These are phyloP conservation scores for Petrea volubilis DNA, from an alignment of 257 asterid genomes.

Conservation along the genomic window DNA sequence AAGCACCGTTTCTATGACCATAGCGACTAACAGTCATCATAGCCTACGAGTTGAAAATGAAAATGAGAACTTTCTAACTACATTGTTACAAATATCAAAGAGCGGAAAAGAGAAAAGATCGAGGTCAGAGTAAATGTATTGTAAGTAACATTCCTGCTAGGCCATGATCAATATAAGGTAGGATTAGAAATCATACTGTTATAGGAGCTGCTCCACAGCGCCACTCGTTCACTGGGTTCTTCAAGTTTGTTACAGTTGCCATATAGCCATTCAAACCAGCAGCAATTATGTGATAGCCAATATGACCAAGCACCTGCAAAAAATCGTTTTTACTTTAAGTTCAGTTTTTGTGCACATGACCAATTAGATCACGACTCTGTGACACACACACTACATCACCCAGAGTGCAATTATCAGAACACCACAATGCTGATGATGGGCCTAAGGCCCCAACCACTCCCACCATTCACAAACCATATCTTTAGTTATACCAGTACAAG, in stretches of 20 bases:
- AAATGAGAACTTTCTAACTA: background rate
- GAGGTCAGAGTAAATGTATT: background rate
- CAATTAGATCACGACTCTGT: no score
- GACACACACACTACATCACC: no score
- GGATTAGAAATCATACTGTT: conserved; percentile 50
- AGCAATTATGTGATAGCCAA: conserved; percentile 82
- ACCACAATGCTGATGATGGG: no score
- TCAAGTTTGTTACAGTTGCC: conserved; percentile 88
- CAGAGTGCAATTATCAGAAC: no score
- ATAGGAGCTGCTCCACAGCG: conserved; percentile 97
- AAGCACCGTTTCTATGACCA: conserved; percentile 76
- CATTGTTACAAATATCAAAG: background rate
- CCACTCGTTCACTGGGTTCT: conserved; percentile 93
- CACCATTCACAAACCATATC: no score
- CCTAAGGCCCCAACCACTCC: background rate
- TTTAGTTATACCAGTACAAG: no score
- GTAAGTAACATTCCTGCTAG: background rate
- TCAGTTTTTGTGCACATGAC: conserved; percentile 12
- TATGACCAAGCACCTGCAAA: conserved; percentile 85
- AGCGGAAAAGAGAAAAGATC: background rate
- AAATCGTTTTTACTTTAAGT: background rate
- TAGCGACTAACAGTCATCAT: conserved; percentile 88
- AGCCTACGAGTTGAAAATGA: conserved; percentile 50
- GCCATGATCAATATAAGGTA: background rate
- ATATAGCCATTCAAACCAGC: conserved; percentile 93